Percentiles rank a stretch among this genome's conserved stretches.
Evolutionary conservation across 139 green algal genomes (phyloP).

Genomic region (Trebouxia sp.): DNA sequence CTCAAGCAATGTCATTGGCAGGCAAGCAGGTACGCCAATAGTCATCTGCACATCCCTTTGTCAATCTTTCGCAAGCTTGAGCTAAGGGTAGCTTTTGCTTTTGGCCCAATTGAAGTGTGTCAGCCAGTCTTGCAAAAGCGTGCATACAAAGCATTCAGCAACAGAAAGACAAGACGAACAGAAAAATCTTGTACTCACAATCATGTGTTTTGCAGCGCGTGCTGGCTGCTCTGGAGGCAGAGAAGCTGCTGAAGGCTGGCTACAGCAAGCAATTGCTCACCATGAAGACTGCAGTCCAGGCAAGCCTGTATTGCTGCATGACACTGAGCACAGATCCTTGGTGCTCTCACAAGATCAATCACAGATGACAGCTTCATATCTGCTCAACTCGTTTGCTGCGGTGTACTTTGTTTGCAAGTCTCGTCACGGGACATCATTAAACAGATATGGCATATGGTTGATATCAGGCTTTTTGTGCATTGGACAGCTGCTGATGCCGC

Average conservation of each 20-base stretch:
- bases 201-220: background rate
- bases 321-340: no score
- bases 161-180: background rate
- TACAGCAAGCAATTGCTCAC: background rate
- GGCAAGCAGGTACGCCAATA: background rate
- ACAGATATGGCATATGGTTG: background rate
- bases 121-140: background rate
- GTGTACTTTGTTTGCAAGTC: no score
- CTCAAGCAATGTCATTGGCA: background rate
- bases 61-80: background rate
- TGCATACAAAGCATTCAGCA: background rate
- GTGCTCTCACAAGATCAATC: no score
- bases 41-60: no score
- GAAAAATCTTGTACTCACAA: no score
- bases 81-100: background rate
- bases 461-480: background rate
- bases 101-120: background rate
- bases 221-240: background rate
- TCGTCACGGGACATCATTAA: background rate
- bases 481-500: no score
- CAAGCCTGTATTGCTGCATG: background rate
- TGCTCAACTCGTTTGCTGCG: no score
- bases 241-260: conserved; percentile 7
- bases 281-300: background rate
- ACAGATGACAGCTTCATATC: no score